Base-by-base conservation (phyloP, 768 basidiomycete species). In the Pleurotus tuoliensis region DNA sequence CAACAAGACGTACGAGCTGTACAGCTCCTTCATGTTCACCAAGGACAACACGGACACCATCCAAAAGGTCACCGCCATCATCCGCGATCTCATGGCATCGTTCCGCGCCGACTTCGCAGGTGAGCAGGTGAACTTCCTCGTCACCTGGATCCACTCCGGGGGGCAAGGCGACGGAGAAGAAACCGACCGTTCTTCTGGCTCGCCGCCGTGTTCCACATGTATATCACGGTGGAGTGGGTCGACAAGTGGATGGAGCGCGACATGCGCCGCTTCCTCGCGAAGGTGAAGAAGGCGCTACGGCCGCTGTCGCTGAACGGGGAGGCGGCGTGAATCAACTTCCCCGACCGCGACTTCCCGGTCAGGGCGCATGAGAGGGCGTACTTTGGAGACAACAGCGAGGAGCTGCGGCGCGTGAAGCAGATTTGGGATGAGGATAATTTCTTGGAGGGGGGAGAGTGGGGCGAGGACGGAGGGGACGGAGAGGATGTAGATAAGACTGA, bases 181-280 rank as follows among this genome's bases (percentile, higher is more conserved):
- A 37, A 27, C 54, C 60, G 15, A 27, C 18, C 60, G 22, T 61
- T 49, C 53, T 61, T 61, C 48, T 61, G 60, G 60, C 60, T 57
- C 46, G 54, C 55, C 44, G 60, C 53, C 22, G 41, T 25, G 16
- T 61, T 58, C 57, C 60, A 58, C 52, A 58, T 52, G 53, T 61
- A 61, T 45, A 47, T 61, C 30, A 61, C 60, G 13, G n/a, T 61
- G 52, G 60, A 61, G 56, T 61, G 60, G 60, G 57, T 58, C 30
- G 60, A 61, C 54, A 61, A 61, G 40, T 58, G 59, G 57, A 58
- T 61, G 59, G 59, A 61, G 44, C 11, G 24, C 24, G 60, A 61
- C 47, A 61, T 61, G 60, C 57, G 60, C 25, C 38, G 22, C 7
- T 61, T 61, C 58, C 60, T 61, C 18, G 13, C 24, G 25, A 49